These are phyloP conservation scores for Trichoderma harzianum DNA, from an alignment of 2,329 filamentous ascomycete species.

Conservation along the genomic window DNA sequence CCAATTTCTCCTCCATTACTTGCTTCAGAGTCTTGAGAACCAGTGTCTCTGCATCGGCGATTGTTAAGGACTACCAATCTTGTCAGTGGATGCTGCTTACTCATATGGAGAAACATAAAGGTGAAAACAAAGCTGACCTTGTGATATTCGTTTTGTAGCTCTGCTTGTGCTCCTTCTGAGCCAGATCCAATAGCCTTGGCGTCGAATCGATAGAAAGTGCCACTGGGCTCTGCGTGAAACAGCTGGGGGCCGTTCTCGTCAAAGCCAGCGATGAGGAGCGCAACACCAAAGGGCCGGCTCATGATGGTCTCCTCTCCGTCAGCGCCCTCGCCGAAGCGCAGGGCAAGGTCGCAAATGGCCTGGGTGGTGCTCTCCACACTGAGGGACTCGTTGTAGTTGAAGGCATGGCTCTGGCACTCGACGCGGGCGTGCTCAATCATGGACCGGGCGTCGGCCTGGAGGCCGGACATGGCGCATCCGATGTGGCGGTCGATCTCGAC, in stretches of 20 bases:
- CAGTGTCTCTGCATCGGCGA: constrained; percentile 88
- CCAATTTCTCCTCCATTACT: constrained; percentile 99
- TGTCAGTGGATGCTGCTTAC: constrained; percentile 13
- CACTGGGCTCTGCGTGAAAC: constrained; percentile 96
- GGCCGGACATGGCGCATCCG: constrained; percentile 95
- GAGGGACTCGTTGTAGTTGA: constrained; percentile 96
- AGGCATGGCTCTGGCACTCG: constrained; percentile 93
- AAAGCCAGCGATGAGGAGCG: constrained; percentile 91
- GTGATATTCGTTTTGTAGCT: constrained; percentile 98
- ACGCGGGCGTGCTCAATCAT: constrained; percentile 99
- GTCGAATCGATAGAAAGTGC: constrained; percentile 98
- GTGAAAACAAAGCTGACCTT: constrained; percentile 51
- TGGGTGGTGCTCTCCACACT: constrained; percentile 97
- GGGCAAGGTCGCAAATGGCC: constrained; percentile 93
- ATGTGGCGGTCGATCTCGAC: constrained; percentile 99
- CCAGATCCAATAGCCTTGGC: constrained; percentile 98
- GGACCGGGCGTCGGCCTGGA: constrained; percentile 94
- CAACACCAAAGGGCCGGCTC: constrained; percentile 95
- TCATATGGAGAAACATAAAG: background rate
- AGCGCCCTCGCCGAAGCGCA: constrained; percentile 95
- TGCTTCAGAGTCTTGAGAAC: constrained; percentile 98
- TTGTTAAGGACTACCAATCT: constrained; percentile 68
- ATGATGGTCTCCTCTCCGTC: constrained; percentile 99
- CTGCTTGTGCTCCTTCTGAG: constrained; percentile 94
- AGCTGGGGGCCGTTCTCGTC: constrained; percentile 96